A percentile compares a stretch with the other conserved stretches of the same genome.
These are phyloP conservation scores for Cercospora berteroae DNA, from an alignment of 2,329 filamentous ascomycete genomes.

Conservation along the genomic window DNA sequence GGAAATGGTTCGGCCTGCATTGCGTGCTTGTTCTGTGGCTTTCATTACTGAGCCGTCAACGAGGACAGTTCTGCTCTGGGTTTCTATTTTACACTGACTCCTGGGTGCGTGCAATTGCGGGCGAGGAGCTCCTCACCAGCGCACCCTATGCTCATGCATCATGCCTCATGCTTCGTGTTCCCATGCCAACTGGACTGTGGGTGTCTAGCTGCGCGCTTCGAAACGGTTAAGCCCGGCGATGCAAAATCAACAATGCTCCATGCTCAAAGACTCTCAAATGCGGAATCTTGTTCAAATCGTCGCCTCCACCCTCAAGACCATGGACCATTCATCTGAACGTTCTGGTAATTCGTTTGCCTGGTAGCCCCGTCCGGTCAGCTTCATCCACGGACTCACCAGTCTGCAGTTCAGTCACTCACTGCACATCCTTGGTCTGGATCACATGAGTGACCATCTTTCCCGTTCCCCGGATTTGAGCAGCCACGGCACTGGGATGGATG, in stretches of 20 bases:
- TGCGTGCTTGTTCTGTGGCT: too few species aligned
- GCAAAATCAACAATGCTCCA: not conserved
- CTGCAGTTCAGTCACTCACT: not conserved
- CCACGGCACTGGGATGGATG: constrained; percentile 20
- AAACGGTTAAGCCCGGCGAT: not conserved
- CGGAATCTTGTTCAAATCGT: not conserved
- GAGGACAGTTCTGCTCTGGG: not conserved
- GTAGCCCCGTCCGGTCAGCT: not conserved
- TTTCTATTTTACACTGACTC: not conserved
- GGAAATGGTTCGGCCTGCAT: too few species aligned
- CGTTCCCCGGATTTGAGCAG: constrained; percentile 17
- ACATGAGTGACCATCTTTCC: constrained; percentile 18
- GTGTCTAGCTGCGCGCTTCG: not conserved
- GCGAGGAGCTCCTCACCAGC: not conserved
- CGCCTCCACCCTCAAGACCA: constrained; percentile 37
- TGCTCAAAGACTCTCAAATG: not conserved
- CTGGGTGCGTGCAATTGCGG: not conserved
- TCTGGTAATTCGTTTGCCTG: not conserved
- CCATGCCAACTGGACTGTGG: too few species aligned
- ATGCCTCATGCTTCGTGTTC: not conserved
- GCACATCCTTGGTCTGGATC: constrained; percentile 15
- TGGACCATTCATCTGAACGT: not conserved
- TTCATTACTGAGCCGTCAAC: not conserved
- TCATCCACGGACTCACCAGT: not conserved
- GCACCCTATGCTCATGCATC: not conserved